Evolutionary conservation across 345 rosid species (phyloP), one percentile per base, ranked within the genome.

Genomic region (Firmiana major): DNA sequence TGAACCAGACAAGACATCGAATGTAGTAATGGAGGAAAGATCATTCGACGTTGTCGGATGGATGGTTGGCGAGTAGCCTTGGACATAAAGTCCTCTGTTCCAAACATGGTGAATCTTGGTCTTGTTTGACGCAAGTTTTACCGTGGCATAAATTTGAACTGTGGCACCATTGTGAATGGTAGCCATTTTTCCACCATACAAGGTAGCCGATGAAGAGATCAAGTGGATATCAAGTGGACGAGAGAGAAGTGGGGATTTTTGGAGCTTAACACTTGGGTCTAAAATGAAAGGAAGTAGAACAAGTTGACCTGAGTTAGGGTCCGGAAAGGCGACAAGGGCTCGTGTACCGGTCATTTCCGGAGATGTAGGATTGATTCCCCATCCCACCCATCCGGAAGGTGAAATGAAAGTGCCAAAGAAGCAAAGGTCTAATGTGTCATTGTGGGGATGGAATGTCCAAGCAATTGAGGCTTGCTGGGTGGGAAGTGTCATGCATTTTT

Each of bases 81-180:
- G 99, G 13, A 93, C 98, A 15, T 96, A 91, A 0, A 96, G 88
- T 34, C 99, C 98, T n/a, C 99, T 90, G 84, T 96, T 96, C 99
- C 99, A 96, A 3, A 93, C 87, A 65, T 88, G 84, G 81, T 96
- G 97, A 26, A 96, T 77, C 74, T 86, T 85, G 67, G 98, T 93
- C 31, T 81, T 86, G 77, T 96, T 93, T 0, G 92, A 76, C 4
- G 43, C 78, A 17, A 96, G 95, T 76, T 87, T 96, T 1, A 92
- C 12, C 0, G 95, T 83, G 62, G 91, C 95, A 24, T 85, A 92
- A 24, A 96, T 92, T 83, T 93, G 98, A 65, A 96, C 79, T 0
- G 92, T 71, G 43, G 97, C 98, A 0, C 98, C 97, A 48, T 75
- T 71, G n/a, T 89, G 96, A 26, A 92, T 87, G 0, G 99, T 90